Evolutionary conservation across 345 rosid species (phyloP).

Genomic region (Eucalyptus dawsonii): DNA sequence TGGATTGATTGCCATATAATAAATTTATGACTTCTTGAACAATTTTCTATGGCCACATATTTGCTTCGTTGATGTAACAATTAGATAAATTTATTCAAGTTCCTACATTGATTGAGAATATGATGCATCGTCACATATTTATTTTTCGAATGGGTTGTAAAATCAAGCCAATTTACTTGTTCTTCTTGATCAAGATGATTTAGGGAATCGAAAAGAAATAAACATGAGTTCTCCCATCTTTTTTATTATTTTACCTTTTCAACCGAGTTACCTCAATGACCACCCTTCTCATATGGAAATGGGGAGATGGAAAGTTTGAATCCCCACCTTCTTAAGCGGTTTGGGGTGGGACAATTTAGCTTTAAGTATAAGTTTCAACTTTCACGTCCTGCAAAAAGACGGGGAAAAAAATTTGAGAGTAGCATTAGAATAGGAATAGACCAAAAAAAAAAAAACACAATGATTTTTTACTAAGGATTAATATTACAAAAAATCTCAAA

Average conservation of each 20-base stretch:
- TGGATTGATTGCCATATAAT: fast-evolving
- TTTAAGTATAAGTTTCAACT: too few relatives aligned
- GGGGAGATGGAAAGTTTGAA: too few relatives aligned
- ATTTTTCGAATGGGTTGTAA: not conserved
- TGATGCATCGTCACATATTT: not conserved
- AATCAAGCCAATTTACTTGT: not conserved
- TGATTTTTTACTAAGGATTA: too few relatives aligned
- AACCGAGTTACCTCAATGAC: fast-evolving
- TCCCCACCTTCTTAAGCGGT: fast-evolving
- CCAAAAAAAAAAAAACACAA: too few relatives aligned
- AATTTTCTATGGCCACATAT: not conserved
- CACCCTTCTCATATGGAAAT: too few relatives aligned
- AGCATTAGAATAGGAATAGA: too few relatives aligned
- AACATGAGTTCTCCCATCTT: not conserved
- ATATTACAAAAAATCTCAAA: too few relatives aligned
- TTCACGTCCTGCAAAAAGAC: fast-evolving
- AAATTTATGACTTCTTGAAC: not conserved
- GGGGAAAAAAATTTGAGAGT: too few relatives aligned
- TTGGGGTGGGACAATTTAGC: too few relatives aligned
- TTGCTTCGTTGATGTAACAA: not conserved
- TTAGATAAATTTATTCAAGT: not conserved
- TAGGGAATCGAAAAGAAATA: not conserved
- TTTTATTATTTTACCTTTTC: not conserved
- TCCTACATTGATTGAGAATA: not conserved
- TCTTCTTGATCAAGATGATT: not conserved